These are phyloP conservation scores for Hygrophila difformis DNA, from an alignment of 257 asterid species.

Conservation along the genomic window DNA sequence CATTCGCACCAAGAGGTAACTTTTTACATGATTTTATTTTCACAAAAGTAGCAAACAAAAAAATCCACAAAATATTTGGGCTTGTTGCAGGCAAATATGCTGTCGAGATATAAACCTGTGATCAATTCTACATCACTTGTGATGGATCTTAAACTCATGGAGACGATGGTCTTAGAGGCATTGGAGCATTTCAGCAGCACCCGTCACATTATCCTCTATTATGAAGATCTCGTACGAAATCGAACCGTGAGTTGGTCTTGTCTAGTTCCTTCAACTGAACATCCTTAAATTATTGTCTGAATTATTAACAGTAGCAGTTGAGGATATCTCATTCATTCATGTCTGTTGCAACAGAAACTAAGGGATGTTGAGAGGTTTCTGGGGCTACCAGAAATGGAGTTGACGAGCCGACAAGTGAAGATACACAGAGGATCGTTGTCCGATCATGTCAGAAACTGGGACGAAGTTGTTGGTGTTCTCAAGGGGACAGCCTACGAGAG, in stretches of 20 bases:
- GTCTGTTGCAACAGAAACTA: slow-evolving; percentile 32
- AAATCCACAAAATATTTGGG: too few relatives aligned
- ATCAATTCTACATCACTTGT: slow-evolving; percentile 49
- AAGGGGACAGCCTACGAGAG: slow-evolving; percentile 48
- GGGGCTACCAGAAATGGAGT: slow-evolving; percentile 35
- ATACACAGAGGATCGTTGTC: slow-evolving; percentile 55
- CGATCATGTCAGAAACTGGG: slow-evolving; percentile 53
- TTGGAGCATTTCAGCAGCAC: slow-evolving; percentile 56
- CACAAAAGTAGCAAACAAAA: neutral
- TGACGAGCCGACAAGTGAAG: slow-evolving; percentile 57
- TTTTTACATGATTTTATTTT: neutral
- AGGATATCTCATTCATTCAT: neutral
- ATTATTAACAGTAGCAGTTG: too few relatives aligned
- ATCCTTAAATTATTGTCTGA: neutral
- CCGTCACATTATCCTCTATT: slow-evolving; percentile 63
- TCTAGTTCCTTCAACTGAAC: neutral
- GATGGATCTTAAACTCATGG: slow-evolving; percentile 54
- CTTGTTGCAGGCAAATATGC: slow-evolving; percentile 56
- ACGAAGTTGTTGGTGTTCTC: slow-evolving; percentile 35
- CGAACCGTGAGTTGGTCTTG: slow-evolving; percentile 43
- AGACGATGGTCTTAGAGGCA: slow-evolving; percentile 38
- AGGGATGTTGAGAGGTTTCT: slow-evolving; percentile 42
- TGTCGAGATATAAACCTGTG: slow-evolving; percentile 65
- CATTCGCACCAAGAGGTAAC: slow-evolving; percentile 56
- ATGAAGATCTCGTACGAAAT: slow-evolving; percentile 75